Percentiles rank a stretch among this genome's conserved stretches.
phyloP scores from a whole-genome alignment of 345 rosid species.

The Eucalyptus grandis region DNA sequence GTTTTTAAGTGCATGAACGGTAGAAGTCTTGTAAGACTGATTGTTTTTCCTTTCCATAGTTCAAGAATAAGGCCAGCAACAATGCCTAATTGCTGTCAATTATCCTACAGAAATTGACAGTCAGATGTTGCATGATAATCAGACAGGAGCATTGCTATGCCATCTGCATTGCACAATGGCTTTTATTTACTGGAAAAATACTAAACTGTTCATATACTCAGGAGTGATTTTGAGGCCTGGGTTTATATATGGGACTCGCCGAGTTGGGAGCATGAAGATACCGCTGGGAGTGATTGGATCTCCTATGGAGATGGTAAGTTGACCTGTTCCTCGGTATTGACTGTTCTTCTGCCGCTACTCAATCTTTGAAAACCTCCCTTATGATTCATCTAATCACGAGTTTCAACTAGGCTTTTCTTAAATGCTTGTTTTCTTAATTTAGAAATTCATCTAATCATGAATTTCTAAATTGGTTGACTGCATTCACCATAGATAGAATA shows the following conservation, averaged over 20 bases:
- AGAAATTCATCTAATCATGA: neutral
- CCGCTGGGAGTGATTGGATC: constrained; percentile 83
- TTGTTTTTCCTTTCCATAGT: neutral
- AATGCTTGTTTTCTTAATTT: neutral
- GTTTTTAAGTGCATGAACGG: neutral
- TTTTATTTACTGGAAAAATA: neutral
- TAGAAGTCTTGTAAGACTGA: neutral
- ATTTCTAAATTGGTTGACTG: neutral
- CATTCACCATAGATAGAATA: neutral
- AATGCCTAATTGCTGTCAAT: neutral
- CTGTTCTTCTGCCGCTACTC: neutral
- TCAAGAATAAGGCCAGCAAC: neutral
- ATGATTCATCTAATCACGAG: neutral
- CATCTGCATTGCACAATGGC: neutral
- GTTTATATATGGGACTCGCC: constrained; percentile 87
- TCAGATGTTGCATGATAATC: neutral
- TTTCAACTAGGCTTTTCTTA: neutral
- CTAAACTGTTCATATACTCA: constrained; percentile 1
- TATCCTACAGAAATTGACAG: neutral
- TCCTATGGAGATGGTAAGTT: constrained; percentile 81
- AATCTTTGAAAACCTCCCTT: neutral
- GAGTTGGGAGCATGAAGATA: constrained; percentile 63
- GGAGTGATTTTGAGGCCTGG: constrained; percentile 95
- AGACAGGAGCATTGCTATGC: neutral
- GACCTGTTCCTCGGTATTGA: neutral